Percentiles rank a stretch among this genome's conserved stretches.
Evolutionary conservation across 371 early-diverging fungal genomes (phyloP).

Genomic region (Fennellomyces sp.): DNA sequence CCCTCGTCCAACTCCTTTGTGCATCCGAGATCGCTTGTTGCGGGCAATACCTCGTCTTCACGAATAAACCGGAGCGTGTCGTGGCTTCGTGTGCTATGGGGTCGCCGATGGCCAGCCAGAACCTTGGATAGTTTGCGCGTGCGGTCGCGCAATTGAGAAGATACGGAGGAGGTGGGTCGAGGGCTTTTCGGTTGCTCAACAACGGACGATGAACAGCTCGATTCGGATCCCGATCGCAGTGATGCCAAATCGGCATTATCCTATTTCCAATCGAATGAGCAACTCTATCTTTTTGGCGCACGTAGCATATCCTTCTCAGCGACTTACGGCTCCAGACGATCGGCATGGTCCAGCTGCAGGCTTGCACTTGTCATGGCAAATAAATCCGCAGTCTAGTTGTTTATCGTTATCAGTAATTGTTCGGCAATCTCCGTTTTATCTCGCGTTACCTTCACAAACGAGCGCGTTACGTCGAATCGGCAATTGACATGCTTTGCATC

Average conservation of each 20-base stretch:
- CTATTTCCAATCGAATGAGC: too few relatives aligned
- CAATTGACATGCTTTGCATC: slow-evolving; percentile 41
- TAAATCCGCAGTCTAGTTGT: slow-evolving; percentile 28
- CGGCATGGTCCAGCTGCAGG: slow-evolving; percentile 5
- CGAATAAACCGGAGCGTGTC: slow-evolving; percentile 17
- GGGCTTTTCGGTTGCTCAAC: slow-evolving; percentile 12
- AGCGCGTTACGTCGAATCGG: slow-evolving; percentile 40
- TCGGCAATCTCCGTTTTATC: not conserved
- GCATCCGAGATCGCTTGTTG: not conserved
- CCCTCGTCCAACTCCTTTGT: not conserved
- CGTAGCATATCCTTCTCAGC: too few relatives aligned
- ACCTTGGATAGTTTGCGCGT: slow-evolving; percentile 33
- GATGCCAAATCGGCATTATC: not conserved
- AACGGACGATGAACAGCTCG: not conserved
- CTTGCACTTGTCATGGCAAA: slow-evolving; percentile 49
- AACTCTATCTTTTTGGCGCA: too few relatives aligned
- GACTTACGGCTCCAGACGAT: not conserved
- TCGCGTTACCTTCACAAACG: slow-evolving; percentile 39
- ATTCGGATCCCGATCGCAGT: not conserved
- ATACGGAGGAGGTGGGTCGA: slow-evolving; percentile 33
- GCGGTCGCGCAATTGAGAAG: slow-evolving; percentile 38
- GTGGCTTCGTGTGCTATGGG: slow-evolving; percentile 23
- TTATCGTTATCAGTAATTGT: not conserved
- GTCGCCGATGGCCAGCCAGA: slow-evolving; percentile 16
- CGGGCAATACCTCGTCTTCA: slow-evolving; percentile 10